phyloP scores from a whole-genome alignment of 2,329 filamentous ascomycete genomes.

The Phaeosphaeriaceae sp. region DNA sequence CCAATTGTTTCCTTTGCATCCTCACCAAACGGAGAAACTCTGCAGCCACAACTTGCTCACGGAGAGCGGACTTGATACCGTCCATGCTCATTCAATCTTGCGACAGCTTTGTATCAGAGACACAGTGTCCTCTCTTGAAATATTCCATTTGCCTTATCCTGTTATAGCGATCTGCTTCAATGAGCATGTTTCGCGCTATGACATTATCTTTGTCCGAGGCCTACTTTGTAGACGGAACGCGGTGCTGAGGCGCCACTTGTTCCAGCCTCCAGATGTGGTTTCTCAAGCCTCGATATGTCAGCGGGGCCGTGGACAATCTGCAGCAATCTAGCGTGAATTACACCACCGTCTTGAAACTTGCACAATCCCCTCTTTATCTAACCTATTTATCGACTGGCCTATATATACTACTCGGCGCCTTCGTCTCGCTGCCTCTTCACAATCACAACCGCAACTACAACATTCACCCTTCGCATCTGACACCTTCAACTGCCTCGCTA shows the following conservation, averaged over 20 bases:
- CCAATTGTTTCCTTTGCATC: no score
- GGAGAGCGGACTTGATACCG: neutral
- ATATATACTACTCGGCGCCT: slow-evolving; percentile 20
- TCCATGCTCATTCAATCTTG: neutral
- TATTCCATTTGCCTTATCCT: neutral
- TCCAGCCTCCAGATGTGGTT: slow-evolving; percentile 28
- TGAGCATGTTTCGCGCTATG: slow-evolving; percentile 47
- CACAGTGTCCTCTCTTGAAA: slow-evolving; percentile 1
- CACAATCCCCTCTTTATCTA: slow-evolving; percentile 27
- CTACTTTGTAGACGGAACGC: slow-evolving; percentile 14
- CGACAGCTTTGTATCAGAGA: neutral
- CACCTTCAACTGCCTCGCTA: neutral
- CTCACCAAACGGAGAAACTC: neutral
- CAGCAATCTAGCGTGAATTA: slow-evolving; percentile 38
- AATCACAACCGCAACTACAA: slow-evolving; percentile 2
- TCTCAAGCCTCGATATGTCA: slow-evolving; percentile 34
- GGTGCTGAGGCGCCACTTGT: slow-evolving; percentile 34
- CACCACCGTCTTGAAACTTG: slow-evolving; percentile 44
- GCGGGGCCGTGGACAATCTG: slow-evolving; percentile 37
- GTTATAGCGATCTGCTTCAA: neutral
- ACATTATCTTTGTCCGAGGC: slow-evolving; percentile 18
- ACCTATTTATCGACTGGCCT: slow-evolving; percentile 10
- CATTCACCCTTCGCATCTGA: slow-evolving; percentile 10
- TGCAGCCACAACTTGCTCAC: slow-evolving; percentile 5
- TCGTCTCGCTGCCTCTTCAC: slow-evolving; percentile 9